phyloP scores from a whole-genome alignment of 1,284 basidiomycete genomes.

The Apiotrichum akiyoshidainum region DNA sequence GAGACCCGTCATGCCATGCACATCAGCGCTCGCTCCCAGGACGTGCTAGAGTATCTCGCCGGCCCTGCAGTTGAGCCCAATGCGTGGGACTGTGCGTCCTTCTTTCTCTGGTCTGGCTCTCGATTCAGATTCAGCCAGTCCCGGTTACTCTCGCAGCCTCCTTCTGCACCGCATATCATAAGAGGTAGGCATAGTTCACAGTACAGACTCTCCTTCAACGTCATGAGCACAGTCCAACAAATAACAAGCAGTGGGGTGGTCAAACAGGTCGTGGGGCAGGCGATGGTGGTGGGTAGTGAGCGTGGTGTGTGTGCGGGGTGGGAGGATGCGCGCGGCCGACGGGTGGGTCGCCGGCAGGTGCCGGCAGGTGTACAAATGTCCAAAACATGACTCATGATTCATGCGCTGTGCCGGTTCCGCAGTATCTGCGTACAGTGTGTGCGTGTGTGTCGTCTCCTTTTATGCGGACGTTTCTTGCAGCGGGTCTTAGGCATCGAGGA shows the following conservation, averaged over 20 bases:
- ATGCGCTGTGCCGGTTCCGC: too few relatives aligned
- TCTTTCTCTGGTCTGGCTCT: too few relatives aligned
- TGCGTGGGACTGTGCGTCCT: too few relatives aligned
- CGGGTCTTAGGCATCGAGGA: conserved; percentile 2
- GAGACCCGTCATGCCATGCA: too few relatives aligned
- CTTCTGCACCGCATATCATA: background rate
- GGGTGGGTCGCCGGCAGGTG: background rate
- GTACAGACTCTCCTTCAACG: background rate
- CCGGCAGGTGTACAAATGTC: background rate
- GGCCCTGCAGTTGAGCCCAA: too few relatives aligned
- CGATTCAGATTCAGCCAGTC: too few relatives aligned
- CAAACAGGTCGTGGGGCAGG: background rate
- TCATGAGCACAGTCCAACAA: background rate
- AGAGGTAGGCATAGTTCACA: background rate
- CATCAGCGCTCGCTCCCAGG: too few relatives aligned
- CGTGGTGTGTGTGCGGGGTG: background rate
- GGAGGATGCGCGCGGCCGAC: background rate
- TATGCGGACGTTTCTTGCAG: background rate
- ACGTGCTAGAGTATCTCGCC: too few relatives aligned
- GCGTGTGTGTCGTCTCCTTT: too few relatives aligned
- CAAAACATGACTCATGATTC: background rate
- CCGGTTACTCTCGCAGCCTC: background rate
- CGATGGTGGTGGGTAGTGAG: too few relatives aligned
- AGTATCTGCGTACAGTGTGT: too few relatives aligned
- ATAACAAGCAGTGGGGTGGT: background rate